phyloP scores from a whole-genome alignment of 2,329 filamentous ascomycete genomes.

The Daldinia sp. region DNA sequence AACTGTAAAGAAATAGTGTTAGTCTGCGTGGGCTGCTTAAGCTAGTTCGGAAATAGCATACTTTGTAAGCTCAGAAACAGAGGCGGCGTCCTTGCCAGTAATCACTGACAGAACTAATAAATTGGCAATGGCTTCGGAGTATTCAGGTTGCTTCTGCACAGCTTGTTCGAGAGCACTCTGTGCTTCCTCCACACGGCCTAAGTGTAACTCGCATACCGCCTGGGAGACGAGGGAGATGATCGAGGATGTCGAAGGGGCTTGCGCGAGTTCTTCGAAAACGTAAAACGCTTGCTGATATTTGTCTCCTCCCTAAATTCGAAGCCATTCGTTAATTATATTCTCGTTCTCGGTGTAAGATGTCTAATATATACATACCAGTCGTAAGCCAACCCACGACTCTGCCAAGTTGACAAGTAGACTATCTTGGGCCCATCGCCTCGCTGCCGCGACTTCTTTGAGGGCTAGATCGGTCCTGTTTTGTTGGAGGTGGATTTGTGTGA shows the following conservation, averaged over 20 bases:
- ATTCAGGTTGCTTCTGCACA: conserved; percentile 73
- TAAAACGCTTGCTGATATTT: conserved; percentile 98
- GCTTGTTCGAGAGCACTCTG: conserved; percentile 86
- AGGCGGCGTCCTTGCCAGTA: conserved; percentile 71
- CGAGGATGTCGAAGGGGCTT: conserved; percentile 82
- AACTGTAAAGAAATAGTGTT: conserved; percentile 48
- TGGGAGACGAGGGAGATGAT: conserved; percentile 82
- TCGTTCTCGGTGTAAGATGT: no score
- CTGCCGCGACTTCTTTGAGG: conserved; percentile 84
- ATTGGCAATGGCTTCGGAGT: conserved; percentile 82
- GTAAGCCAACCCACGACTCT: conserved; percentile 92
- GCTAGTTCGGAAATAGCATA: conserved; percentile 54
- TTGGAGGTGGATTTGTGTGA: conserved; percentile 89
- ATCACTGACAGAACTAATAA: conserved; percentile 80
- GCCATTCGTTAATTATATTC: conserved; percentile 12
- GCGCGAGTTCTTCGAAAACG: conserved; percentile 95
- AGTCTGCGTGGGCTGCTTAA: not conserved
- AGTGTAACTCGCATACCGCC: conserved; percentile 89
- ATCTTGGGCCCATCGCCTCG: conserved; percentile 94
- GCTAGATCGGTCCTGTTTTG: conserved; percentile 93
- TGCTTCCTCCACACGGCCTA: conserved; percentile 87
- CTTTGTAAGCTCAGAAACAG: conserved; percentile 62
- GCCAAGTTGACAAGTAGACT: conserved; percentile 92
- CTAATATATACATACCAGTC: conserved; percentile 78
- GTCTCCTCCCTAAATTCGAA: conserved; percentile 75